A percentile compares a stretch with the other conserved stretches of the same genome.
These are phyloP conservation scores for Lithohypha guttulata DNA, from an alignment of 2,329 filamentous ascomycete species.

Conservation along the genomic window DNA sequence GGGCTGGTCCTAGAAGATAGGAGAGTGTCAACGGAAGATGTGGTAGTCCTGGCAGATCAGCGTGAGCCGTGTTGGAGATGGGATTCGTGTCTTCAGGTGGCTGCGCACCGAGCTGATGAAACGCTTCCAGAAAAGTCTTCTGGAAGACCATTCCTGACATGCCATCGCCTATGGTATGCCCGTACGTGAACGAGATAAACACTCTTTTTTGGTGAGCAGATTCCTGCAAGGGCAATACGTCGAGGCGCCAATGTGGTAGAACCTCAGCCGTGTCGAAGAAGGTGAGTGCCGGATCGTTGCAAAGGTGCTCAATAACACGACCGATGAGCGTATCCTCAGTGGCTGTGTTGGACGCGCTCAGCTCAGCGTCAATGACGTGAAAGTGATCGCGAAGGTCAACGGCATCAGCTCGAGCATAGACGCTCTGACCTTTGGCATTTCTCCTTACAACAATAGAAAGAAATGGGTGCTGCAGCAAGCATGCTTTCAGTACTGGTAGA, in stretches of 20 bases:
- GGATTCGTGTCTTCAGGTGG: background rate
- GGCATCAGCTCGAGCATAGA: constrained; percentile 23
- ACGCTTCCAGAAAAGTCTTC: constrained; percentile 27
- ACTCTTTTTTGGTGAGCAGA: constrained; percentile 14
- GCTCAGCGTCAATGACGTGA: constrained; percentile 21
- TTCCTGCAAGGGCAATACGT: constrained; percentile 25
- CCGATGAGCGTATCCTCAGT: constrained; percentile 4
- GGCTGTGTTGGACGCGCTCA: constrained; percentile 17
- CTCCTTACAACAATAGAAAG: constrained; percentile 29
- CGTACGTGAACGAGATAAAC: constrained; percentile 34
- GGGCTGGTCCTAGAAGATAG: constrained; percentile 33
- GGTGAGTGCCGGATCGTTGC: constrained; percentile 10
- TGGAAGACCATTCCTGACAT: constrained; percentile 35
- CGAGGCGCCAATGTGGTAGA: constrained; percentile 36
- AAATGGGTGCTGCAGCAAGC: constrained; percentile 30
- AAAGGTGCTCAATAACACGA: constrained; percentile 5
- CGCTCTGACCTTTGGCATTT: constrained; percentile 27
- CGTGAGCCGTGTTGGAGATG: constrained; percentile 12
- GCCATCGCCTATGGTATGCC: constrained; percentile 37
- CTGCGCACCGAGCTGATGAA: constrained; percentile 7
- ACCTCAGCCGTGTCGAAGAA: constrained; percentile 26
- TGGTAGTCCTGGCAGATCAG: constrained; percentile 28
- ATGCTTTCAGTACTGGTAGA: constrained; percentile 27
- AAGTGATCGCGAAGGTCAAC: constrained; percentile 34
- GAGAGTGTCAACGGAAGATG: constrained; percentile 35